Evolutionary conservation across 768 basidiomycete genomes (phyloP).

Genomic region (Trametes villosa): DNA sequence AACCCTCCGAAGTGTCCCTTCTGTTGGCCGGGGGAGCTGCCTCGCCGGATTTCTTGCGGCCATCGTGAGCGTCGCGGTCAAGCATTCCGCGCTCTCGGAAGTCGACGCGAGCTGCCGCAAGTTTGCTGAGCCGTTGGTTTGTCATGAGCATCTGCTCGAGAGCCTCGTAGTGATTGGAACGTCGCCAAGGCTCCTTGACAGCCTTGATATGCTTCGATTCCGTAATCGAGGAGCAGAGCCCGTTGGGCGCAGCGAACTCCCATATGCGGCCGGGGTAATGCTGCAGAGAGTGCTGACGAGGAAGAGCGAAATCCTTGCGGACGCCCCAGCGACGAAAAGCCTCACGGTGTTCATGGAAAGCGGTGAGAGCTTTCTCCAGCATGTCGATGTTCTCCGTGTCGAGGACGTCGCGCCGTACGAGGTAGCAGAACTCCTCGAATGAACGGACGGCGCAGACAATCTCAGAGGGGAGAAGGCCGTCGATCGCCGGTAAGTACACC

Average conservation of each 20-base stretch:
- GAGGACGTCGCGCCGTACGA: conserved; percentile 24
- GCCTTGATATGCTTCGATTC: not conserved
- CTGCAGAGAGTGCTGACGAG: not conserved
- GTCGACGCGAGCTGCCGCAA: not conserved
- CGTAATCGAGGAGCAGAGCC: not conserved
- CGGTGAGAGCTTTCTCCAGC: not conserved
- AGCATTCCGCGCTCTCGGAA: not conserved
- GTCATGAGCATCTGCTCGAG: not conserved
- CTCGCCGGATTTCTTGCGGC: not conserved
- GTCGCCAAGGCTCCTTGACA: not conserved
- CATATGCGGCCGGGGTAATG: not conserved
- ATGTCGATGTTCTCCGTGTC: conserved; percentile 4
- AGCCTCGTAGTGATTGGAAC: not conserved
- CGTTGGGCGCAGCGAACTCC: not conserved
- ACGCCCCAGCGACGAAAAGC: not conserved
- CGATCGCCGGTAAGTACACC: conserved; percentile 16
- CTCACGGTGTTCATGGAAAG: not conserved
- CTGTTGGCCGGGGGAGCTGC: no score
- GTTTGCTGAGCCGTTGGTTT: not conserved
- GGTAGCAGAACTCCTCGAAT: conserved; percentile 29
- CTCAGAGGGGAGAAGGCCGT: conserved; percentile 12
- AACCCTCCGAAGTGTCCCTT: no score
- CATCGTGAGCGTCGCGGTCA: not conserved
- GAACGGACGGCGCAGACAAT: conserved; percentile 14
- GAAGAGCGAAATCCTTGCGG: not conserved